Conservation (phyloP, 176 grass and related monocot genomes). For the Thinopyrum elongatum region DNA sequence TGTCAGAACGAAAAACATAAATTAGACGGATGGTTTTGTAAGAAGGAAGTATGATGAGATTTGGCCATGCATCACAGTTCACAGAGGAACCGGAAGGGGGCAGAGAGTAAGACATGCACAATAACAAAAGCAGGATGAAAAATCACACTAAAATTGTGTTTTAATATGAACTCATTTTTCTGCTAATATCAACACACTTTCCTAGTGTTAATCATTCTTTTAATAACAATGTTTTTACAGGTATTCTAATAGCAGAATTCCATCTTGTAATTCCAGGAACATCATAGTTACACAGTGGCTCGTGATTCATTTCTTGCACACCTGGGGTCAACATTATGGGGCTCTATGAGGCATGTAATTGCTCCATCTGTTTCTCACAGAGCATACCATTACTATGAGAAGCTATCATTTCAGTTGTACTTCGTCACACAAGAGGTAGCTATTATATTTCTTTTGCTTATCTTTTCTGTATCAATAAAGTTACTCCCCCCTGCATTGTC, state of each 20-base stretch:
- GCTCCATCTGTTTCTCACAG: slow-evolving; percentile 87
- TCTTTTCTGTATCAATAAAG: slow-evolving; percentile 1
- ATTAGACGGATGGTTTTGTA: background rate
- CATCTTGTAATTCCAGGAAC: slow-evolving; percentile 46
- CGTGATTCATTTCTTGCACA: slow-evolving; percentile 94
- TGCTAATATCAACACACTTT: background rate
- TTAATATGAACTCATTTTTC: background rate
- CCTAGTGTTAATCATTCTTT: slow-evolving; percentile 7
- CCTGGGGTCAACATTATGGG: slow-evolving; percentile 85
- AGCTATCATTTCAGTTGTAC: slow-evolving; percentile 93
- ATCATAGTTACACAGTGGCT: slow-evolving; percentile 78
- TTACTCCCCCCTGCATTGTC: background rate
- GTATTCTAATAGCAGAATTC: background rate
- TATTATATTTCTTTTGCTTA: background rate
- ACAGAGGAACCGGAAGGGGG: too few species aligned
- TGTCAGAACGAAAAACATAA: background rate
- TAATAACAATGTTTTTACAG: background rate
- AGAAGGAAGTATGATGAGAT: background rate
- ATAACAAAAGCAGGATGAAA: background rate
- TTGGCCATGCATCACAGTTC: background rate
- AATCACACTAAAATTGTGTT: background rate
- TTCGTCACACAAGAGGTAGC: slow-evolving; percentile 88
- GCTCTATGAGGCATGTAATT: slow-evolving; percentile 90
- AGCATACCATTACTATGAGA: slow-evolving; percentile 88
- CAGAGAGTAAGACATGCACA: background rate